Base-by-base conservation (phyloP, 331 rosid genomes). In the Malus hybrid region DNA sequence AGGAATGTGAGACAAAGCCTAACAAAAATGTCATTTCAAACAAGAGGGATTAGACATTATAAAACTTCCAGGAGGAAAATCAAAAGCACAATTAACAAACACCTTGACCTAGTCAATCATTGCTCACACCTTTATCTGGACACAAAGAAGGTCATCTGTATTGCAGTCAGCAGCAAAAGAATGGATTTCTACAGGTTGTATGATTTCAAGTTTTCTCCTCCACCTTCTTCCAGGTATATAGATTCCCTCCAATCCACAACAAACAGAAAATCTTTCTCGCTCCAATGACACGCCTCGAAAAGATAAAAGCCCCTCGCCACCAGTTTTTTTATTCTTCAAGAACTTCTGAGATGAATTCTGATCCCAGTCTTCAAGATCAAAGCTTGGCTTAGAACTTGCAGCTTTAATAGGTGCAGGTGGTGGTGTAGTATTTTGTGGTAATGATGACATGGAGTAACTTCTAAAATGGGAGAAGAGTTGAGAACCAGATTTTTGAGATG, bases 361-460 rank as follows among this genome's bases (percentile, higher is more conserved):
- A 85, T 89, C 96, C 91, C 91, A 87, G 31, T 85, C 89, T 72
- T 95, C 92, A 86, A 82, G 77, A 32, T 92, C 93, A 84, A 92
- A 86, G 81, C 71, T 86, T 54, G 96, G 93, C 88, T 90, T 95
- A 77, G 99, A 89, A 84, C 88, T 84, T 65, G 86, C 79, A 71
- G 89, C 87, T 85, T 92, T 94, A 42, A 82, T 67, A 60, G 96
- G 83, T 85, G 80, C 85, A 67, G 80, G 9, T 10, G 93, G 88
- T 74, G 86, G 75, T 31, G 46, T 66, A 11, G 83, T 82, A 80
- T 71, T 81, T 86, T 90, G 97, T 52, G 97, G 97, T 61, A 95
- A 54, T 13, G 99, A 74, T 74, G 99, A 95, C 99, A 95, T 95
- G 84, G 99, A 95, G 84, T 95, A 90, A 84, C 99, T 90, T 88